These are phyloP conservation scores for Suhomyces sp. DNA, from an alignment of 805 yeast genomes.

Conservation along the genomic window DNA sequence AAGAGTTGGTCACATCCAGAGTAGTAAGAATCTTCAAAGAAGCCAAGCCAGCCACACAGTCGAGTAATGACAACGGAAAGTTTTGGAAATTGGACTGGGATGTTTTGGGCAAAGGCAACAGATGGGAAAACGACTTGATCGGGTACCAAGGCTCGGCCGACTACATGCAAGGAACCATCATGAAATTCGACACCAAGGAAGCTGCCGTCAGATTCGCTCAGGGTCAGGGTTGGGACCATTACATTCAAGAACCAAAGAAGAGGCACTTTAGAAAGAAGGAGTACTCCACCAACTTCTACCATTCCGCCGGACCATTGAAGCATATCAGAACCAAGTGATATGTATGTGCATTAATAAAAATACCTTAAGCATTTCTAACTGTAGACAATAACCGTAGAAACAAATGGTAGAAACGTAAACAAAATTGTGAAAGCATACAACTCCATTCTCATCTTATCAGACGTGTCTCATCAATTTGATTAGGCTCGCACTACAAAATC, in stretches of 20 bases:
- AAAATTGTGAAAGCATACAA: no score
- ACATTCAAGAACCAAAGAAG: constrained; percentile 75
- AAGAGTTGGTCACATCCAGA: constrained; percentile 56
- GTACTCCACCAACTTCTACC: constrained; percentile 69
- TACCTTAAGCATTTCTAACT: not conserved
- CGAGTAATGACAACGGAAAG: constrained; percentile 53
- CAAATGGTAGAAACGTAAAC: not conserved
- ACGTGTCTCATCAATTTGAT: not conserved
- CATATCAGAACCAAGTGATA: constrained; percentile 72
- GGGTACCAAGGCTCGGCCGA: constrained; percentile 82
- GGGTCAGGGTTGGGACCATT: constrained; percentile 83
- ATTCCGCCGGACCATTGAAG: constrained; percentile 68
- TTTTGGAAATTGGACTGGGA: constrained; percentile 86
- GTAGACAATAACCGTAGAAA: not conserved
- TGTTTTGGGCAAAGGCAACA: constrained; percentile 65
- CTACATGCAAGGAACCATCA: constrained; percentile 74
- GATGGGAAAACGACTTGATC: constrained; percentile 88
- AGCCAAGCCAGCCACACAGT: constrained; percentile 78
- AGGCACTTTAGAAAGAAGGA: constrained; percentile 74
- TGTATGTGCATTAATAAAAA: constrained; percentile 2
- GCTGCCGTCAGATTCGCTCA: constrained; percentile 76
- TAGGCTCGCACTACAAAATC: constrained; percentile 4
- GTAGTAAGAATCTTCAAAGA: constrained; percentile 75
- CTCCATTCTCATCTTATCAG: not conserved
- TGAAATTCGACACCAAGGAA: constrained; percentile 72